Base-by-base conservation (phyloP, 2,329 filamentous ascomycete genomes). In the Botryotinia convoluta region DNA sequence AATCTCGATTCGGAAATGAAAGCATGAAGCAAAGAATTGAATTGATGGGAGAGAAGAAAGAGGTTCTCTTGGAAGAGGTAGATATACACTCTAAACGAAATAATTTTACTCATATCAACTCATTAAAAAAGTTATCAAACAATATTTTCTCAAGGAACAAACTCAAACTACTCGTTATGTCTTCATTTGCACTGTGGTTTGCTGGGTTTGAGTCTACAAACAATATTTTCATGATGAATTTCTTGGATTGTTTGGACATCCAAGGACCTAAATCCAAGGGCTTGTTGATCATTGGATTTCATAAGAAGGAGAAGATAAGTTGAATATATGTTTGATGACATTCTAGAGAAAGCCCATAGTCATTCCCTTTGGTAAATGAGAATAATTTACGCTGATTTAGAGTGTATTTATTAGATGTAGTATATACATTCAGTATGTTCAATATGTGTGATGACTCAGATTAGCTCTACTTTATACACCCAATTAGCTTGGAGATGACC, bases 301-400 rank as follows among this genome's bases (percentile, higher is more conserved):
- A 26, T 26, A 26, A n/a, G 26, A 54, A 54, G 14, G 2, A 3
- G 26, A 3, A 29, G 4, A 18, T 18, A 7, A 8, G 14, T 9
- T 18, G 14, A 57, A 18, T 29, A 1, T 1, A 57, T 18, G 16
- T 48, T 3, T 0, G 0, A 18, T 18, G 7, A 3, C 3, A 57
- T 4, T 29, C 0, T 32, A 57, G 14, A 0, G 7, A 57, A 4
- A 51, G 10, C 3, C 5, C 9, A 1, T 54, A n/a, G 12, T n/a
- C 4, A 16, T 8, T 32, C 1, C 9, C 0, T 16, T 57, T 18
- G 7, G 6, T 18, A 4, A 57, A 57, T 29, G 6, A 18, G 6
- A 14, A 18, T 1, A 29, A 32, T 18, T 29, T 1, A 57, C 0
- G 7, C 14, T 29, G n/a, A 0, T 29, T 57, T 29, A 16, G 14